Evolutionary conservation across 2,329 filamentous ascomycete genomes (phyloP), one percentile per base, ranked within the genome.

Genomic region (Alternaria ethzedia): DNA sequence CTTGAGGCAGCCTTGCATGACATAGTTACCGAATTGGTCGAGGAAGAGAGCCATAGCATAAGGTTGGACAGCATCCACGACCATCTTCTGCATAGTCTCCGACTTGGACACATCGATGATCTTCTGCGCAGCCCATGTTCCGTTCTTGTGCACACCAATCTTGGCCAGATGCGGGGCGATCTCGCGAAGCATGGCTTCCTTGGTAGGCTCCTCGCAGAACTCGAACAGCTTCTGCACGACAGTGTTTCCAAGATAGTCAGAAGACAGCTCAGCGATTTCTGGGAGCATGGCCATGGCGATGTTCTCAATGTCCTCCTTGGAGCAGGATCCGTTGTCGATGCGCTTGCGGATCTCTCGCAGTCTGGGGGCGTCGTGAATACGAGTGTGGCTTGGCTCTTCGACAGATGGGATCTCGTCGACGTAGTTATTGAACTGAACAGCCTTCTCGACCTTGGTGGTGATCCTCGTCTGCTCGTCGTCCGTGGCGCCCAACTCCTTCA

Each of bases 211-310:
- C 0, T 93, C 96, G 83, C 96, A 98, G 82, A 93, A 93, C 80
- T 99, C 95, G 76, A 99, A 99, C 49, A 99, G 85, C 82, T 99
- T 99, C 83, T 99, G 96, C 17, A 99, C 95, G n/a, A 99, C 96
- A 0, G 96, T 99, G 82, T 99, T 99, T 72, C 96, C 96, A 30
- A 99, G 87, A 75, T 99, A 99, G 81, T 99, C 96, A 0, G 95
- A 97, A 3, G 96, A 88, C 23, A 99, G 85, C 81, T 99, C 96
- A 5, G 94, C 93, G 77, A 99, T 96, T 79, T 99, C 96, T 10
- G 95, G 93, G 15, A 99, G 87, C 96, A 99, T 99, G 66, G 93
- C 92, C 65, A 92, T 86, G 44, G 96, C 96, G 67, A 96, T 96
- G 68, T 90, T 91, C 80, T 99, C 96, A 70, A 98, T 96, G 80